These are phyloP conservation scores for Sphaerostilbella broomeana DNA, from an alignment of 2,329 filamentous ascomycete genomes.

Conservation along the genomic window DNA sequence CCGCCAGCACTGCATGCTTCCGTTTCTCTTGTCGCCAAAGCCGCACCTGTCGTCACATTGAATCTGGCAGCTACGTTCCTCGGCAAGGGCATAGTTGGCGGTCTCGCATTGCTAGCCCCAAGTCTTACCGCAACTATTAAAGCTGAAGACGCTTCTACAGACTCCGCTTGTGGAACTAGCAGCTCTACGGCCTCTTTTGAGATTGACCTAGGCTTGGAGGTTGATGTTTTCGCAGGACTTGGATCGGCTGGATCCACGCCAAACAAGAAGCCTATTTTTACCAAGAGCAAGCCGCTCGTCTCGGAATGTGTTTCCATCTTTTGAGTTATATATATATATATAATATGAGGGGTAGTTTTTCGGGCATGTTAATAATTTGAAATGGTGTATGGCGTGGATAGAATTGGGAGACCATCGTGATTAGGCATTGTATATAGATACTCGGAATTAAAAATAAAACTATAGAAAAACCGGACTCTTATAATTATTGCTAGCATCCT, in stretches of 20 bases:
- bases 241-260: not conserved
- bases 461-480: too few species aligned
- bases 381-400: too few species aligned
- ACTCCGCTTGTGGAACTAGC: constrained; percentile 2
- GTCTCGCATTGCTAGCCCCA: constrained; percentile 2
- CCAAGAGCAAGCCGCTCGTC: too few species aligned
- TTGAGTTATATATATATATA: too few species aligned
- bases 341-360: too few species aligned
- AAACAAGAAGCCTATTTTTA: constrained; percentile 5
- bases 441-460: too few species aligned
- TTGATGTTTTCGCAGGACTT: constrained; percentile 10
- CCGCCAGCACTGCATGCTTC: too few species aligned
- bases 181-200: not conserved
- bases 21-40: not conserved
- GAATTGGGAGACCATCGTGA: too few species aligned
- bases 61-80: constrained; percentile 8
- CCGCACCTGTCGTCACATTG: constrained; percentile 2
- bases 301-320: too few species aligned
- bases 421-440: too few species aligned
- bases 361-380: too few species aligned
- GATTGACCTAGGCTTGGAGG: constrained; percentile 5
- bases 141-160: not conserved
- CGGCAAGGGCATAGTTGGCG: constrained; percentile 9
- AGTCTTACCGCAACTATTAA: not conserved
- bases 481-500: too few species aligned